Percentiles rank a stretch among this genome's conserved stretches.
Conservation (phyloP, 2,329 filamentous ascomycete species). For the Fusarium lyarnte region DNA sequence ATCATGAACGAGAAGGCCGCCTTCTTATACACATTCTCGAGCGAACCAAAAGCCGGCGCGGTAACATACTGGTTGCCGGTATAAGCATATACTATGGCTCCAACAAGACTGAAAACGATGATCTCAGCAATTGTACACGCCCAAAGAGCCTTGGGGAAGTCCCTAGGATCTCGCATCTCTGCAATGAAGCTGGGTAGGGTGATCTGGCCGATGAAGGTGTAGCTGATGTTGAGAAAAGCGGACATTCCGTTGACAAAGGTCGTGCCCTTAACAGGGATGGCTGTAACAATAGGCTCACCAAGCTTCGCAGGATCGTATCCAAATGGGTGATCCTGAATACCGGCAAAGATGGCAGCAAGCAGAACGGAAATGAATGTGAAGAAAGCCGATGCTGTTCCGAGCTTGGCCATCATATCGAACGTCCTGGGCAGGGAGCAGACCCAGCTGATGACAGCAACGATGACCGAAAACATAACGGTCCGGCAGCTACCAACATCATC, state of each 20-base stretch:
- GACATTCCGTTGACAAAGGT: conserved; percentile 85
- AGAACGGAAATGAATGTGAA: conserved; percentile 93
- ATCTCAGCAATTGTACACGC: conserved; percentile 89
- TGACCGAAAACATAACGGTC: conserved; percentile 81
- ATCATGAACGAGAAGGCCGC: conserved; percentile 95
- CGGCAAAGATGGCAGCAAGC: conserved; percentile 84
- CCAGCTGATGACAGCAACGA: conserved; percentile 80
- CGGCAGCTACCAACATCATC: conserved; percentile 71
- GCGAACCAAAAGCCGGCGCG: conserved; percentile 84
- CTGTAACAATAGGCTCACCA: conserved; percentile 74
- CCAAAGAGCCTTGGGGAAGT: conserved; percentile 94
- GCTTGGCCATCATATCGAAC: conserved; percentile 80
- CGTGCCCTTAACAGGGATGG: conserved; percentile 73
- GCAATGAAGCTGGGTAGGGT: conserved; percentile 95
- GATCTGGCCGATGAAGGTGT: conserved; percentile 96
- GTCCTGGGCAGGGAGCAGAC: conserved; percentile 85
- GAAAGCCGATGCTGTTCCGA: conserved; percentile 81
- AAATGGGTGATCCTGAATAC: conserved; percentile 77
- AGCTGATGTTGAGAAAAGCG: conserved; percentile 94
- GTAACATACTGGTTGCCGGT: conserved; percentile 91
- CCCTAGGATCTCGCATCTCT: conserved; percentile 81
- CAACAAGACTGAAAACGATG: conserved; percentile 85
- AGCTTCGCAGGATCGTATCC: conserved; percentile 63
- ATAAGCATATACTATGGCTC: conserved; percentile 84
- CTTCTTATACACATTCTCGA: conserved; percentile 85